These are phyloP conservation scores for Sedum album DNA, from an alignment of 164 flowering plant species.

Conservation along the genomic window DNA sequence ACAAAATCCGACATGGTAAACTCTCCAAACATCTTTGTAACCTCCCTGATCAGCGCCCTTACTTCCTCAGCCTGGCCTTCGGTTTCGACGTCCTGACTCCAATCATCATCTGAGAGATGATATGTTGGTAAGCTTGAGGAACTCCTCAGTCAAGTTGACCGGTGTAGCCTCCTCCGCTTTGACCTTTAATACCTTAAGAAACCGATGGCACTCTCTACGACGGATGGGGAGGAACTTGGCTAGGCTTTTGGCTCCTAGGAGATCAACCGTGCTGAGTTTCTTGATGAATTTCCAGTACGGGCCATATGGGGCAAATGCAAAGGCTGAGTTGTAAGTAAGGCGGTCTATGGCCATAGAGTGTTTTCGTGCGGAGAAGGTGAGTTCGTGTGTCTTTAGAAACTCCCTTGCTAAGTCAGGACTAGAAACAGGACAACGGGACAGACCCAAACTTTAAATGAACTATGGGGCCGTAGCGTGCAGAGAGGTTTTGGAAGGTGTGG, in stretches of 20 bases:
- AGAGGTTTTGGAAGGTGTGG: slow-evolving; percentile 34
- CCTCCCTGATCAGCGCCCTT: slow-evolving; percentile 26
- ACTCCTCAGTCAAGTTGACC: slow-evolving; percentile 30
- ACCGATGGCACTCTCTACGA: slow-evolving; percentile 17
- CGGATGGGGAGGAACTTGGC: slow-evolving; percentile 22
- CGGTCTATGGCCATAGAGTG: slow-evolving; percentile 20
- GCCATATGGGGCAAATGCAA: slow-evolving; percentile 48
- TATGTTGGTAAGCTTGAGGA: slow-evolving; percentile 30
- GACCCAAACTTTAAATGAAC: slow-evolving; percentile 42
- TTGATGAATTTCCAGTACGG: slow-evolving; percentile 59
- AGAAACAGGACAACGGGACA: slow-evolving; percentile 35
- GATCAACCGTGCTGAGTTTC: slow-evolving; percentile 40
- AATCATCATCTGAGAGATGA: slow-evolving; percentile 41
- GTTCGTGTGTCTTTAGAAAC: slow-evolving; percentile 43
- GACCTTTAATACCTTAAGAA: slow-evolving; percentile 14
- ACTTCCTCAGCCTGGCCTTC: slow-evolving; percentile 26
- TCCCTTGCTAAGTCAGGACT: slow-evolving; percentile 34
- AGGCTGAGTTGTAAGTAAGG: slow-evolving; percentile 30
- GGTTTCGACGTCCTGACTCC: slow-evolving; percentile 23
- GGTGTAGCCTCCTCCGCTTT: slow-evolving; percentile 18
- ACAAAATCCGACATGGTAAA: slow-evolving; percentile 47
- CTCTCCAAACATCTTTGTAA: slow-evolving; percentile 29
- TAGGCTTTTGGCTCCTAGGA: slow-evolving; percentile 30
- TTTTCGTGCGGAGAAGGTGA: slow-evolving; percentile 28
- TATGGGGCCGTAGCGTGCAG: slow-evolving; percentile 42